These are phyloP conservation scores for Penicillium concentricum DNA, from an alignment of 2,329 filamentous ascomycete species.

Conservation along the genomic window DNA sequence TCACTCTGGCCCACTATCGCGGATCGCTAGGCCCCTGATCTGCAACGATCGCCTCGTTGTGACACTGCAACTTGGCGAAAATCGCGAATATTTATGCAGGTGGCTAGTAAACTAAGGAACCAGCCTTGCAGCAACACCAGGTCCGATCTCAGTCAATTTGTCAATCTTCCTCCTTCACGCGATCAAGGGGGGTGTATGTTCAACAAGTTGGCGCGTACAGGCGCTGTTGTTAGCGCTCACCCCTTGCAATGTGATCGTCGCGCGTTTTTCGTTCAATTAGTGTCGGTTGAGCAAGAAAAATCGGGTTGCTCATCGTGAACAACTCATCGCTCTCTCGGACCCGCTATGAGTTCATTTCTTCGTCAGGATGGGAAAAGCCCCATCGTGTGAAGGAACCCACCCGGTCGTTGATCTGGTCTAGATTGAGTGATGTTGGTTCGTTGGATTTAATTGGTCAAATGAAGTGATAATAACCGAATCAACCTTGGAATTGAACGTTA, in stretches of 20 bases:
- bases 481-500: not conserved
- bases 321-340: not conserved
- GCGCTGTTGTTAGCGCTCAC: not conserved
- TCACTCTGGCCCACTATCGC: conserved; percentile 12
- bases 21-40: conserved; percentile 16
- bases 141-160: conserved; percentile 3
- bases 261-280: not conserved
- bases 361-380: not conserved
- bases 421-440: not conserved
- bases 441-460: not conserved
- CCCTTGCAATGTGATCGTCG: conserved; percentile 3
- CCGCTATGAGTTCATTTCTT: not conserved
- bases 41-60: conserved; percentile 17
- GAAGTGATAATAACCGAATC: not conserved
- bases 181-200: not conserved
- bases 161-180: not conserved
- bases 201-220: not conserved
- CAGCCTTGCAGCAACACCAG: conserved; percentile 7
- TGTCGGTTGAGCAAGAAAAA: not conserved
- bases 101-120: conserved; percentile 4
- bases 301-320: not conserved
- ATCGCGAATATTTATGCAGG: not conserved
- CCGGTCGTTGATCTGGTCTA: too few relatives aligned
- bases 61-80: not conserved
- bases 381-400: not conserved